phyloP scores from a whole-genome alignment of 352 stramenopile species.

The Thalassiosira livingstoniorum region DNA sequence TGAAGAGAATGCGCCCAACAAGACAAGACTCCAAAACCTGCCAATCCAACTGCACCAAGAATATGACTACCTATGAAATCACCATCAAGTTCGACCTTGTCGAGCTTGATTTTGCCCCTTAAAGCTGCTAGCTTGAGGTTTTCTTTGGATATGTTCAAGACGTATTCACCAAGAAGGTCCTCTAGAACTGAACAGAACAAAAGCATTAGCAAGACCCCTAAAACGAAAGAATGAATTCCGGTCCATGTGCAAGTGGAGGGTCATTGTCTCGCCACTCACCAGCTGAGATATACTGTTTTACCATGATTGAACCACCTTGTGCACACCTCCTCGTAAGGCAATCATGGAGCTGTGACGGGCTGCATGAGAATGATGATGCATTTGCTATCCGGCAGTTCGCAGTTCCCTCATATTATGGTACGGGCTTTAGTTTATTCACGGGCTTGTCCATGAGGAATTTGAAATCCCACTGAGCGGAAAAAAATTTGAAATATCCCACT shows the following conservation, averaged over 20 bases:
- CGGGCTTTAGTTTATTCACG: too few relatives aligned
- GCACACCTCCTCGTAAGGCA: too few relatives aligned
- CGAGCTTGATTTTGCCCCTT: slow-evolving; percentile 80
- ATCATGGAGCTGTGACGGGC: too few relatives aligned
- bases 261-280: slow-evolving; percentile 10
- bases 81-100: slow-evolving; percentile 85
- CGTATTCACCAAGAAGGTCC: slow-evolving; percentile 84
- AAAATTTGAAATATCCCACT: too few relatives aligned
- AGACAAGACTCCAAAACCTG: slow-evolving; percentile 80
- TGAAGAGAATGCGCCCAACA: slow-evolving; percentile 72
- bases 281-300: slow-evolving; percentile 46
- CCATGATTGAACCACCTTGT: too few relatives aligned
- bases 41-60: slow-evolving; percentile 75
- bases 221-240: neutral
- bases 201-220: neutral
- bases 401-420: too few relatives aligned
- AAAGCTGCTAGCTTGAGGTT: slow-evolving; percentile 81
- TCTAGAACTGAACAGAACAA: slow-evolving; percentile 62
- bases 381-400: too few relatives aligned
- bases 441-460: too few relatives aligned
- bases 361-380: too few relatives aligned
- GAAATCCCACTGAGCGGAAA: too few relatives aligned
- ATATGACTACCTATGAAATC: slow-evolving; percentile 82
- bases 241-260: neutral
- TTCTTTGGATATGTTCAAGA: slow-evolving; percentile 84